Conservation (phyloP, 495 filamentous ascomycete genomes). For the Niebla homalea region DNA sequence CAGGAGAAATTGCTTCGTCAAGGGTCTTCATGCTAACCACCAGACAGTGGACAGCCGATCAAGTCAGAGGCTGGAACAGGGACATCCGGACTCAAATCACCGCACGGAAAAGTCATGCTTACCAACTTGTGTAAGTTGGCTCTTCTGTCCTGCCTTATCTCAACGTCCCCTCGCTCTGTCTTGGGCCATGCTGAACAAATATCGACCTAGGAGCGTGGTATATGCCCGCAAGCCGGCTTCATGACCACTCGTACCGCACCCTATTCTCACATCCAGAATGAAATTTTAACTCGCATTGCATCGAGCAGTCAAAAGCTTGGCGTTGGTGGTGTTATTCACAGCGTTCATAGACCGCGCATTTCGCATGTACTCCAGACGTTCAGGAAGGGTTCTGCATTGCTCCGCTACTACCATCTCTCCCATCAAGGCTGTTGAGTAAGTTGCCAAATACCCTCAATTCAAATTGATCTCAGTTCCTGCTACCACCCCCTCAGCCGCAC, state of each 20-base stretch:
- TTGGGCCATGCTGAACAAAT: slow-evolving; percentile 8
- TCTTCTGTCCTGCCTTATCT: slow-evolving; percentile 1
- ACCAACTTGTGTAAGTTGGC: slow-evolving; percentile 17
- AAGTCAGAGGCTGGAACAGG: slow-evolving; percentile 14
- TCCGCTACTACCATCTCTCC: too few species aligned
- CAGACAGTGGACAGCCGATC: slow-evolving; percentile 15
- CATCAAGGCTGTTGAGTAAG: too few species aligned
- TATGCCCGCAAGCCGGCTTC: slow-evolving; percentile 16
- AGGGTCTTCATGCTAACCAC: slow-evolving; percentile 13
- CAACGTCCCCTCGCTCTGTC: neutral
- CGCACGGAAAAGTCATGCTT: slow-evolving; percentile 22
- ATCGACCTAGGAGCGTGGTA: slow-evolving; percentile 15
- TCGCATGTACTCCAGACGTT: too few species aligned
- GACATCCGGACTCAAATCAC: slow-evolving; percentile 10
- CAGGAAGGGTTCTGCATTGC: too few species aligned
- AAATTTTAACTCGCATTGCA: too few species aligned
- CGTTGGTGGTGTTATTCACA: too few species aligned
- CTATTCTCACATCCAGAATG: too few species aligned
- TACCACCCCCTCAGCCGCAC: too few species aligned
- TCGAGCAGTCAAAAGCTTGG: too few species aligned
- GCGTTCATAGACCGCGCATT: too few species aligned
- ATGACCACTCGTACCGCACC: neutral
- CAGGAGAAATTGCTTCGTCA: slow-evolving; percentile 3
- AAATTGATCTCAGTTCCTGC: too few species aligned
- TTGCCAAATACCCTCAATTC: too few species aligned